A percentile compares a stretch with the other conserved stretches of the same genome.
These are phyloP conservation scores for Trametes pubescens DNA, from an alignment of 1,284 basidiomycete species.

Conservation along the genomic window DNA sequence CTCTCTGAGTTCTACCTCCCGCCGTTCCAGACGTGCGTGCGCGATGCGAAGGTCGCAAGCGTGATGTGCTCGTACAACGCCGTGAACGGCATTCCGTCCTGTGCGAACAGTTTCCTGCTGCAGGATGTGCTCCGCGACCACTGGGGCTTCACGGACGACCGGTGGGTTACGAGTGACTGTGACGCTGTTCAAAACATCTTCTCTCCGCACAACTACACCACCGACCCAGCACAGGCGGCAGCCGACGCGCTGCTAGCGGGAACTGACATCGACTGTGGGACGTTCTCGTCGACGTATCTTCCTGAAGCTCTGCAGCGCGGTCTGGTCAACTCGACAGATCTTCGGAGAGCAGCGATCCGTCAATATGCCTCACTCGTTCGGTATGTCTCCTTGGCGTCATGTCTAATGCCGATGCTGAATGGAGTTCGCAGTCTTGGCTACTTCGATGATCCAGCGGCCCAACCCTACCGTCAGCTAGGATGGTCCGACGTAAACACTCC, in stretches of 20 bases:
- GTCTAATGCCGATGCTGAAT: background rate
- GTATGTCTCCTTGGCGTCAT: slow-evolving; percentile 39
- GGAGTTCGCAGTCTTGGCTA: slow-evolving; percentile 53
- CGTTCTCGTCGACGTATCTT: slow-evolving; percentile 53
- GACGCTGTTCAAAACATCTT: slow-evolving; percentile 56
- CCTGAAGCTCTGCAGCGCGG: slow-evolving; percentile 56
- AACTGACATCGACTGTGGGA: slow-evolving; percentile 63
- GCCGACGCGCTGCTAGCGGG: slow-evolving; percentile 61
- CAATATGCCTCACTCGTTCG: slow-evolving; percentile 62
- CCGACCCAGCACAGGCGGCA: slow-evolving; percentile 52
- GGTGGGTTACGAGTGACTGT: slow-evolving; percentile 59
- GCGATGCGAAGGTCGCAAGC: slow-evolving; percentile 63
- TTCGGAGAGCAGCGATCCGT: slow-evolving; percentile 52
- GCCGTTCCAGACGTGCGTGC: slow-evolving; percentile 62
- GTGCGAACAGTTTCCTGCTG: slow-evolving; percentile 59
- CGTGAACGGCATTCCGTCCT: slow-evolving; percentile 64
- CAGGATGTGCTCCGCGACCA: slow-evolving; percentile 59
- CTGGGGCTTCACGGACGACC: slow-evolving; percentile 58
- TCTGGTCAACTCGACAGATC: slow-evolving; percentile 52
- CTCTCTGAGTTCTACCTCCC: slow-evolving; percentile 63
- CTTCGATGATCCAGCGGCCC: slow-evolving; percentile 57
- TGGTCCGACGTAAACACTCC: slow-evolving; percentile 59
- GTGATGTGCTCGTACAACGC: slow-evolving; percentile 71
- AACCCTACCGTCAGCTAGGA: slow-evolving; percentile 58
- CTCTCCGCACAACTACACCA: slow-evolving; percentile 55